phyloP scores from a whole-genome alignment of 495 filamentous ascomycete species.

The Lasiosphaeriaceae sp. region DNA sequence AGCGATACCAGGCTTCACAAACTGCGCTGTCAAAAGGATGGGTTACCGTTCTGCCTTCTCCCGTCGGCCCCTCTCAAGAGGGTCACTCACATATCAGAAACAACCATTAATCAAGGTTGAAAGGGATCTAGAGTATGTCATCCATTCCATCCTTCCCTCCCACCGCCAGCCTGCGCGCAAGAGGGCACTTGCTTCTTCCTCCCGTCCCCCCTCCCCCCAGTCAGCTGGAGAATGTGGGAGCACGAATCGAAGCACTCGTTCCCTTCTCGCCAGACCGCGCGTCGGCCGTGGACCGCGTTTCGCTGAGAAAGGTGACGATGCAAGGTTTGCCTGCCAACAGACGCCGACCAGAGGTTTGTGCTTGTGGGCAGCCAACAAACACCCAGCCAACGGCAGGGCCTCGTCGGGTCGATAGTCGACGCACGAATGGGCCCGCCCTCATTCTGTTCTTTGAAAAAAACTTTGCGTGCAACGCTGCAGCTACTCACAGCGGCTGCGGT shows the following conservation, averaged over 20 bases:
- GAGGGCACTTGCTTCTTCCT: no score
- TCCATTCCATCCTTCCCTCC: no score
- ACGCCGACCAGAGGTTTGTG: slow-evolving; percentile 5
- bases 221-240: neutral
- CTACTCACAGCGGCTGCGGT: slow-evolving; percentile 1
- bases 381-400: neutral
- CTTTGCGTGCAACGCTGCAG: neutral
- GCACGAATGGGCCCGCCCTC: neutral
- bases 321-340: slow-evolving; percentile 12
- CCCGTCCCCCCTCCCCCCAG: no score
- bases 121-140: no score
- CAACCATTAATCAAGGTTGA: no score
- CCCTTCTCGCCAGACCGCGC: neutral
- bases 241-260: no score
- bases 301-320: slow-evolving; percentile 12
- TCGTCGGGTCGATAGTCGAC: neutral
- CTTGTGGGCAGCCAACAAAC: slow-evolving; percentile 11
- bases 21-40: no score
- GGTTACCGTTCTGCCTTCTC: no score
- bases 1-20: no score
- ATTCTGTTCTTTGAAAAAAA: neutral
- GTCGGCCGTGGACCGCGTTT: slow-evolving; percentile 11
- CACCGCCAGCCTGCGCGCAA: no score
- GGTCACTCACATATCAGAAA: no score
- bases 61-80: no score